phyloP scores from a whole-genome alignment of 768 basidiomycete genomes.

The Tricholoma hemisulphureum region DNA sequence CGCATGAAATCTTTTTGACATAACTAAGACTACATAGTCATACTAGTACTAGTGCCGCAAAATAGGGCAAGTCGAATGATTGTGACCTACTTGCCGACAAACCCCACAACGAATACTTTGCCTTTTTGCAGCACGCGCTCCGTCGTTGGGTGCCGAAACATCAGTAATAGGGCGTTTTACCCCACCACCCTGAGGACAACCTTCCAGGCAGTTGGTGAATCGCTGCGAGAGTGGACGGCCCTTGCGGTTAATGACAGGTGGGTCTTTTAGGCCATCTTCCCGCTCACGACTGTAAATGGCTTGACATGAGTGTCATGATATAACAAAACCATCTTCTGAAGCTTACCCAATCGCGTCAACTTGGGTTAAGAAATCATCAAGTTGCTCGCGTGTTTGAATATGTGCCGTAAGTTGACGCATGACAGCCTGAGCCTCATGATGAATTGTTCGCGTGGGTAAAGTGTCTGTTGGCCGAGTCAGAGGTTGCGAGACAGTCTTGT shows the following conservation, averaged over 20 bases:
- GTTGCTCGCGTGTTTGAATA: slow-evolving; percentile 25
- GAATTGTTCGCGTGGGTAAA: slow-evolving; percentile 17
- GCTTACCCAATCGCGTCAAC: slow-evolving; percentile 10
- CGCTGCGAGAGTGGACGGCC: slow-evolving; percentile 15
- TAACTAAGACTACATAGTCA: too few species aligned
- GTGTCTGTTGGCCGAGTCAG: slow-evolving; percentile 17
- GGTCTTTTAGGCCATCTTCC: slow-evolving; percentile 13
- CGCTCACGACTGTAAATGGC: neutral
- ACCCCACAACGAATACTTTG: slow-evolving; percentile 7
- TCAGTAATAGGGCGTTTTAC: too few species aligned
- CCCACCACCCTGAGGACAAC: slow-evolving; percentile 13
- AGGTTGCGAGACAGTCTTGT: neutral
- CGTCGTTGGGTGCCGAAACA: neutral
- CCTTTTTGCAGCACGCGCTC: neutral
- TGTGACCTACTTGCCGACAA: slow-evolving; percentile 10
- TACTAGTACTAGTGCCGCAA: too few species aligned
- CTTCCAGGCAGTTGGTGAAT: slow-evolving; percentile 15
- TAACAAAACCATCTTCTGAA: neutral
- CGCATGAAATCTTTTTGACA: too few species aligned
- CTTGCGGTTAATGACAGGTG: slow-evolving; percentile 12
- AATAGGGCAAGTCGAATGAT: slow-evolving; percentile 8
- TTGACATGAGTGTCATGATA: neutral
- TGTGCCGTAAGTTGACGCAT: slow-evolving; percentile 16
- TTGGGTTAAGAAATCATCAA: slow-evolving; percentile 15
- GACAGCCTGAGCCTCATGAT: slow-evolving; percentile 20